A percentile compares a stretch with the other conserved stretches of the same genome.
Conservation (phyloP, 2,329 filamentous ascomycete genomes). For the Penicillium vulpinum region DNA sequence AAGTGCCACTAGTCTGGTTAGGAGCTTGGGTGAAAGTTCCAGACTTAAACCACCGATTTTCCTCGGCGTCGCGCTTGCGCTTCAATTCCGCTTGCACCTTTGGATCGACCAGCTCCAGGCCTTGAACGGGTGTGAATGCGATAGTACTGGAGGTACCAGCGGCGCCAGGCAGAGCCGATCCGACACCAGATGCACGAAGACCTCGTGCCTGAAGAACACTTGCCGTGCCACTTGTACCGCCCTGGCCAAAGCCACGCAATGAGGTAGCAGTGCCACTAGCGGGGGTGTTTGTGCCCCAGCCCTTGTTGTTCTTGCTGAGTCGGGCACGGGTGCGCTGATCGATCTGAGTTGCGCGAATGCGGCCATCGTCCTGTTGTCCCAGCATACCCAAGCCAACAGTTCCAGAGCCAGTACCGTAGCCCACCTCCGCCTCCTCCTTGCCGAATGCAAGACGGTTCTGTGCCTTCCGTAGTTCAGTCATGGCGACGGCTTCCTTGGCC, state of each 20-base stretch:
- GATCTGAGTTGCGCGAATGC: slow-evolving; percentile 82
- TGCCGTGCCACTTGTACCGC: slow-evolving; percentile 59
- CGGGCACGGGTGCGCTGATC: slow-evolving; percentile 92
- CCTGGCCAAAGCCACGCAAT: slow-evolving; percentile 73
- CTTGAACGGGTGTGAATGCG: slow-evolving; percentile 92
- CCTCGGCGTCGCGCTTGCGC: slow-evolving; percentile 88
- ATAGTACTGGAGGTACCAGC: slow-evolving; percentile 80
- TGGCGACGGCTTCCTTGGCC: slow-evolving; percentile 93
- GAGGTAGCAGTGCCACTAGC: slow-evolving; percentile 69
- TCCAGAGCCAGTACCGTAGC: slow-evolving; percentile 81
- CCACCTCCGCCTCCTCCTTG: slow-evolving; percentile 90
- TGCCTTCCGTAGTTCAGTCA: slow-evolving; percentile 94
- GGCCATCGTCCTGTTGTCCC: slow-evolving; percentile 81
- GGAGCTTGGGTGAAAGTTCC: slow-evolving; percentile 94
- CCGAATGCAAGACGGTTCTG: slow-evolving; percentile 96
- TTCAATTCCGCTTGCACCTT: slow-evolving; percentile 85
- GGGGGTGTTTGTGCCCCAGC: slow-evolving; percentile 74
- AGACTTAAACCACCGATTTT: slow-evolving; percentile 94
- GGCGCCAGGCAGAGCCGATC: slow-evolving; percentile 63
- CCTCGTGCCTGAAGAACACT: slow-evolving; percentile 75
- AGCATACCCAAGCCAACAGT: slow-evolving; percentile 95
- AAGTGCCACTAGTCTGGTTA: slow-evolving; percentile 25
- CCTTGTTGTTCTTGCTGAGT: slow-evolving; percentile 90
- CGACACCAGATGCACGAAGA: slow-evolving; percentile 78
- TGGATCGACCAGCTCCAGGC: slow-evolving; percentile 90